Evolutionary conservation across 345 rosid species (phyloP), one percentile per base, ranked within the genome.

Genomic region (Eutrema yunnanense): DNA sequence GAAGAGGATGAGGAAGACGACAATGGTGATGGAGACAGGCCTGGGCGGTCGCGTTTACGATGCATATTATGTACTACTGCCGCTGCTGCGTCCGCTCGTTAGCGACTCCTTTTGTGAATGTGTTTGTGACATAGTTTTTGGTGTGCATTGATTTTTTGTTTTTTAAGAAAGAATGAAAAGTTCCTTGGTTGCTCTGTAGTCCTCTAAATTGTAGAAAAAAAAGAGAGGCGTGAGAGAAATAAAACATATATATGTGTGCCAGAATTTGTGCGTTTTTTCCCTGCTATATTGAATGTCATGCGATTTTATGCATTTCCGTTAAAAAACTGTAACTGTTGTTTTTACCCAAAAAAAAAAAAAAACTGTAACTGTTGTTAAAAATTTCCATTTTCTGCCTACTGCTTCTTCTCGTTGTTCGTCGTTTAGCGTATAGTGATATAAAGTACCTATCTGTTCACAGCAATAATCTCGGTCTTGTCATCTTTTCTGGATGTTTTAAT

Each of bases 41-140:
- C 87, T 1, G 86, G 80, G 67, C 75, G 68, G 61, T 76, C 88
- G 65, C 87, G 82, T 1, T 52, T 90, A 79, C 89, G 99, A 46
- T 96, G 99, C 78, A 96, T 88, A 61, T 80, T 96, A 75, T 96
- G 99, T 76, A 96, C 99, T 62, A 96, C 98, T n/a, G 99, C 97
- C 4, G 87, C 96, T 14, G 80, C 76, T 71, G 80, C 68, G 6
- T 71, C 76, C 9, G 73, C 33, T 57, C 76, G 80, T 51, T 77
- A 71, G 57, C 57, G 44, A 65, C 47, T 44, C 40, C 26, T 22
- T 65, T 16, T 65, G 58, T 56, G 59, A 19, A 69, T 69, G 75
- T 63, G 60, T 54, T 75, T 69, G 71, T 63, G 75, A 62, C 55
- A 64, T 62, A 76, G 30, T 64, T 52, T 69, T 77, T 71, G 67